These are phyloP conservation scores for Tuber brumale DNA, from an alignment of 495 filamentous ascomycete species.

Conservation along the genomic window DNA sequence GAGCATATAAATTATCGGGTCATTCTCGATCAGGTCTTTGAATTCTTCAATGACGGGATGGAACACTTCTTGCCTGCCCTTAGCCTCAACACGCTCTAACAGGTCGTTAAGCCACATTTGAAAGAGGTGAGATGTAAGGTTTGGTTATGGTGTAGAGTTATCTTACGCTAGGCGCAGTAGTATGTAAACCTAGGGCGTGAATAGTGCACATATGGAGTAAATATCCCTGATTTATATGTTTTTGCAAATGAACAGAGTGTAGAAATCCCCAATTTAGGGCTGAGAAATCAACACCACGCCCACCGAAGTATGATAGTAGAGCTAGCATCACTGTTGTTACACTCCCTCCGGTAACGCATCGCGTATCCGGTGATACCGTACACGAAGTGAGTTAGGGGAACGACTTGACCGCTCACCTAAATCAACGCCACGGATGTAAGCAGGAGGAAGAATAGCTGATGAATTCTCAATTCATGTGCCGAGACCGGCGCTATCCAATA, in stretches of 20 bases:
- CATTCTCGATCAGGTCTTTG: conserved; percentile 48
- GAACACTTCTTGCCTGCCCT: neutral
- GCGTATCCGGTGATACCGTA: neutral
- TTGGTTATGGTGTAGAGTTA: neutral
- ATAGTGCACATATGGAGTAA: neutral
- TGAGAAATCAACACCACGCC: neutral
- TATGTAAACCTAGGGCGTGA: neutral
- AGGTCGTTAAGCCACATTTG: conserved; percentile 6
- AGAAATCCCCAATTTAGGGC: neutral
- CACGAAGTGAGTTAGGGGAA: neutral
- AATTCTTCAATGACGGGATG: conserved; percentile 45
- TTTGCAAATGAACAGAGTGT: neutral
- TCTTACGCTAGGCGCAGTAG: neutral
- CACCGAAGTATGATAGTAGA: neutral
- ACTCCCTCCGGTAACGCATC: neutral
- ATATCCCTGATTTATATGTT: neutral
- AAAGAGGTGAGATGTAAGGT: neutral
- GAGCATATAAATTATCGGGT: conserved; percentile 50
- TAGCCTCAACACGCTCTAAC: conserved; percentile 3
- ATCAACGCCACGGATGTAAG: neutral
- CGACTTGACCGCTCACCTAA: neutral
- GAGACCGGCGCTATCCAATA: neutral
- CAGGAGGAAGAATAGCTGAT: neutral
- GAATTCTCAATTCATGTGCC: neutral
- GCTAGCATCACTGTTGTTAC: neutral